Percentiles rank a stretch among this genome's conserved stretches.
phyloP scores from a whole-genome alignment of 352 stramenopile species.

The Pythium folliculosum region DNA sequence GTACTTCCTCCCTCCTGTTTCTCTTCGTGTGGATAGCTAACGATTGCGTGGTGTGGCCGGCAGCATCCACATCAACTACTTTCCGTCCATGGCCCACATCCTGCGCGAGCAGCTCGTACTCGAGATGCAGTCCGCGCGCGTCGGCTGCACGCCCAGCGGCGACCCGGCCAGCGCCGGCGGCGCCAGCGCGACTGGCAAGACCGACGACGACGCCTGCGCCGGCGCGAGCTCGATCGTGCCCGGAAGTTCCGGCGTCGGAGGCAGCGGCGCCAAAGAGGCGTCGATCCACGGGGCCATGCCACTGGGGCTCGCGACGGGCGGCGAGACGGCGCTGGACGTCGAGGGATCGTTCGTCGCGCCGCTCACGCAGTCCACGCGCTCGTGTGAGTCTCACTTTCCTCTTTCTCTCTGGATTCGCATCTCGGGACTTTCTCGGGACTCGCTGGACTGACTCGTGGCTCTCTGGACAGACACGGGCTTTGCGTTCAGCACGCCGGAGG shows the following conservation, averaged over 20 bases:
- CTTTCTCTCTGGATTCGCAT: too few relatives aligned
- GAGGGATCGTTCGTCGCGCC: slow-evolving; percentile 21
- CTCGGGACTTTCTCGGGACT: background rate
- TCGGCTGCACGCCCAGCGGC: slow-evolving; percentile 19
- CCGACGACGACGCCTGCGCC: background rate
- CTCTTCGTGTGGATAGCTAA: background rate
- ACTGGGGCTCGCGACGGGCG: background rate
- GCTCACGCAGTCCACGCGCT: slow-evolving; percentile 2
- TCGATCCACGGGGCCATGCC: slow-evolving; percentile 4
- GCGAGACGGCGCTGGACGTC: background rate
- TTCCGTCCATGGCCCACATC: slow-evolving; percentile 67
- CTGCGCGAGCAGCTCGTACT: slow-evolving; percentile 61
- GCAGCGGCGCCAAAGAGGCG: background rate
- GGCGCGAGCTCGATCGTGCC: background rate
- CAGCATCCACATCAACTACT: slow-evolving; percentile 66
- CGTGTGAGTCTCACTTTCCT: background rate
- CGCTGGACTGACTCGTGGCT: background rate
- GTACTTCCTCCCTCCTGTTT: background rate
- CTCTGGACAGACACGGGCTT: slow-evolving; percentile 44
- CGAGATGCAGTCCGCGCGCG: slow-evolving; percentile 42
- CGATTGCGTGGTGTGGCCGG: background rate
- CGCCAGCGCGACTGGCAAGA: background rate
- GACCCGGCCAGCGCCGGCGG: background rate
- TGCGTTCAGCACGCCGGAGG: slow-evolving; percentile 52
- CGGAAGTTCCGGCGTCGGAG: too few relatives aligned